Conservation (phyloP, 139 green algal species). For the Auxenochlorella pyrenoidosa region DNA sequence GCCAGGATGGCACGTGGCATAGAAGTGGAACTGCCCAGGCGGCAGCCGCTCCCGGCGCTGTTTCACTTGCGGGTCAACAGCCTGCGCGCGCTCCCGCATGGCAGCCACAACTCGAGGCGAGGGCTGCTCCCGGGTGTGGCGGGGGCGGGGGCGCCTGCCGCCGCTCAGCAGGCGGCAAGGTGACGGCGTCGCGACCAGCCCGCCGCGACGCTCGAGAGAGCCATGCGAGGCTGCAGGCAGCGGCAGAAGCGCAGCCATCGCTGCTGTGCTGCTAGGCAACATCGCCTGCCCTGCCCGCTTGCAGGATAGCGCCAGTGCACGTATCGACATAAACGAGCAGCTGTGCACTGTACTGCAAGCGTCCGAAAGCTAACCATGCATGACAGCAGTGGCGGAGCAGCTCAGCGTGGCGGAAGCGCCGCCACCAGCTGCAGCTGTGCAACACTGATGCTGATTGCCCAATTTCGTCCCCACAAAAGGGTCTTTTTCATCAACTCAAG, state of each 20-base stretch:
- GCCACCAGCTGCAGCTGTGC: no score
- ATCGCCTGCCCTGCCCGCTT: no score
- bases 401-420: no score
- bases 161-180: neutral
- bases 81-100: constrained; percentile 5
- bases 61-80: neutral
- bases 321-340: no score
- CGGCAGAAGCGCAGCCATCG: neutral
- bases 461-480: no score
- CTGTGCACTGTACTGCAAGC: no score
- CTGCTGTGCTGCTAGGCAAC: neutral
- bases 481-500: no score
- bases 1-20: constrained; percentile 85
- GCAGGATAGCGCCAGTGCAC: no score
- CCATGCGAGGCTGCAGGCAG: neutral
- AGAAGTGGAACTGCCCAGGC: constrained; percentile 51
- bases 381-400: no score
- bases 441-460: no score
- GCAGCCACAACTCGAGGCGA: neutral
- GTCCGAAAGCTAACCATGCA: no score
- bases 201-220: neutral
- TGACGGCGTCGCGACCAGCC: no score
- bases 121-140: neutral
- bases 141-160: constrained; percentile 1
- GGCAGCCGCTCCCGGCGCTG: constrained; percentile 1